Conservation (phyloP, 352 stramenopile species). For the Globisporangium splendens region DNA sequence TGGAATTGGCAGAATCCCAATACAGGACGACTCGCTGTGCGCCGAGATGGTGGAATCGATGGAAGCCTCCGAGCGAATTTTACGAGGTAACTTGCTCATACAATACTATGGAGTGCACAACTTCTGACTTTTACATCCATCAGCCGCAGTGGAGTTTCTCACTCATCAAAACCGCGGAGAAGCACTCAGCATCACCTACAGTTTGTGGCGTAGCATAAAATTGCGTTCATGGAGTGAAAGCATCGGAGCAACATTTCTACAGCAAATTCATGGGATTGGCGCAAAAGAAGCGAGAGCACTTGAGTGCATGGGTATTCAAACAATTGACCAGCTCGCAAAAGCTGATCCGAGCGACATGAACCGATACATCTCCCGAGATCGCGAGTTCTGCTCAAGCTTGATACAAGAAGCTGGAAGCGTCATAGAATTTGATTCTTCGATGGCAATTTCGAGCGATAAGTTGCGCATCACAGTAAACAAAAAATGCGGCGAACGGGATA, state of each 20-base stretch:
- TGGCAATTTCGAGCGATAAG: background rate
- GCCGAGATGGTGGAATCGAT: conserved; percentile 18
- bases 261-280: conserved; percentile 21
- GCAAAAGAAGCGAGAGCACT: conserved; percentile 14
- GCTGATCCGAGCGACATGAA: conserved; percentile 14
- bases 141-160: conserved; percentile 21
- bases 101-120: background rate
- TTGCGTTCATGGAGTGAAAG: conserved; percentile 27
- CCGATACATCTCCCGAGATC: conserved; percentile 14
- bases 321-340: conserved; percentile 22
- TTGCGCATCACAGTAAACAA: conserved; percentile 8
- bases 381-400: conserved; percentile 16
- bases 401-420: conserved; percentile 13
- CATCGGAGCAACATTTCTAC: conserved; percentile 11
- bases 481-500: background rate
- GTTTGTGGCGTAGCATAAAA: conserved; percentile 21
- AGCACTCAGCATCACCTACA: conserved; percentile 14
- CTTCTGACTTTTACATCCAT: background rate
- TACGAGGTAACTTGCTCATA: conserved; percentile 19
- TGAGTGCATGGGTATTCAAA: conserved; percentile 25
- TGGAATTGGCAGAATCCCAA: conserved; percentile 12
- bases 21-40: conserved; percentile 14
- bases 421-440: conserved; percentile 17
- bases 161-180: conserved; percentile 9
- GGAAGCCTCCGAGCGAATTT: conserved; percentile 17